phyloP scores from a whole-genome alignment of 345 rosid species.

The Eucalyptus virginea region DNA sequence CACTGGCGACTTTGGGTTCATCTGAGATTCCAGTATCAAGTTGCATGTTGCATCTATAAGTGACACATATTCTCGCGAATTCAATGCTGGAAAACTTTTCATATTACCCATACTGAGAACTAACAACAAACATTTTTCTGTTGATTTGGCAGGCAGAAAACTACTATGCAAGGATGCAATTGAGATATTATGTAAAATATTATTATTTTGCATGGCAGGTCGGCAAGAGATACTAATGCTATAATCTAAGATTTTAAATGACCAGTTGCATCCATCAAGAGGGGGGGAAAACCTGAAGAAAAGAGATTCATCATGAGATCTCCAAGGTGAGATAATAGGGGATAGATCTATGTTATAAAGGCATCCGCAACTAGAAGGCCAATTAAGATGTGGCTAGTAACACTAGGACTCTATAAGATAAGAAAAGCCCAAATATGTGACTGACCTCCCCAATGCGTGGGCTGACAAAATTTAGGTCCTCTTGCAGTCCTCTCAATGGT shows the following conservation, averaged over 20 bases:
- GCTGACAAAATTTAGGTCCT: slow-evolving; percentile 94
- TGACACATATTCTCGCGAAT: background rate
- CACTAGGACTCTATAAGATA: background rate
- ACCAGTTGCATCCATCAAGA: background rate
- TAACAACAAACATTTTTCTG: background rate
- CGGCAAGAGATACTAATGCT: background rate
- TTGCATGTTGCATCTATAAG: background rate
- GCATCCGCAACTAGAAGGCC: background rate
- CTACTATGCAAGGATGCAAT: background rate
- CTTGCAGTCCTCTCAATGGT: slow-evolving; percentile 95
- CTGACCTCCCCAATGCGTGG: slow-evolving; percentile 98
- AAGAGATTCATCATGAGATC: background rate
- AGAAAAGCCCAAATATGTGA: background rate
- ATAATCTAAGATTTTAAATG: background rate
- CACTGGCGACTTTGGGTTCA: background rate
- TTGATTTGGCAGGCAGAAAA: background rate
- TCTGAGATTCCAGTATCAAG: background rate
- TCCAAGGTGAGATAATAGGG: background rate
- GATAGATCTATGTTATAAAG: background rate
- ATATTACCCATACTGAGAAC: background rate
- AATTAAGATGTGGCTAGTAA: background rate
- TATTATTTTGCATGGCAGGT: background rate
- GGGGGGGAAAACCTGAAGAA: background rate
- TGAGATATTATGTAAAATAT: background rate
- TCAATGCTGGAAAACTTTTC: background rate